Base-by-base conservation (phyloP, 2,329 filamentous ascomycete genomes). In the Trichoderma aggressivum region DNA sequence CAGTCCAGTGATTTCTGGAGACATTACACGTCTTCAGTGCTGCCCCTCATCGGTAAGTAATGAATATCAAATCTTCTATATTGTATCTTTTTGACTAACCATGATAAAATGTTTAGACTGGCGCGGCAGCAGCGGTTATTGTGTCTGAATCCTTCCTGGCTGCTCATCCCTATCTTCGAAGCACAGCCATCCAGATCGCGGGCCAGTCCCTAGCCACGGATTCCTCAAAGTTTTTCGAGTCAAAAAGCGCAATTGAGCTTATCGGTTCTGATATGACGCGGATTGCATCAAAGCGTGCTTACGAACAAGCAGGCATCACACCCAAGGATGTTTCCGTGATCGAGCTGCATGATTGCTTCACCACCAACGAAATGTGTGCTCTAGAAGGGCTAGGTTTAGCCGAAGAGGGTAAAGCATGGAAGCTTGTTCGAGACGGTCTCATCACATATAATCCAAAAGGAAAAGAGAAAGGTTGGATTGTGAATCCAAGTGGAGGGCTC, bases 311-410 rank as follows among this genome's bases (percentile, higher is more conserved):
- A 10, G 61, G 61, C n/a, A 64, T 64, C 43, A 34, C 39, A 2
- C 61, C 61, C n/a, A 64, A 64, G 14, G 61, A 64, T 8, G 43
- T 64, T 3, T 64, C 61, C 0, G 61, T 64, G 3, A 53, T 64
- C 18, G 61, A 64, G 43, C 43, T 64, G 2, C 61, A 64, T 12
- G 61, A 64, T 1, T 64, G 61, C 28, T 64, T 64, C n/a, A 64
- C 61, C 18, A 64, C 61, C 4, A 64, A 64, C 24, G 61, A 64
- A 7, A 64, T 64, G 61, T 64, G 61, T 26, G 61, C 61, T 26
- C 3, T 64, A 2, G 61, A 64, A 12, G 61, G 61, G 8, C 2
- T 64, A 0, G 61, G 43, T 7, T 1, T 64, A n/a, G 61, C 61
- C 1, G 61, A 34, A 30, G 61, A 64, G 7, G 61, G 61, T 1